A percentile compares a stretch with the other conserved stretches of the same genome.
Evolutionary conservation across 768 basidiomycete species (phyloP).

Genomic region (Lyophyllum decastes): DNA sequence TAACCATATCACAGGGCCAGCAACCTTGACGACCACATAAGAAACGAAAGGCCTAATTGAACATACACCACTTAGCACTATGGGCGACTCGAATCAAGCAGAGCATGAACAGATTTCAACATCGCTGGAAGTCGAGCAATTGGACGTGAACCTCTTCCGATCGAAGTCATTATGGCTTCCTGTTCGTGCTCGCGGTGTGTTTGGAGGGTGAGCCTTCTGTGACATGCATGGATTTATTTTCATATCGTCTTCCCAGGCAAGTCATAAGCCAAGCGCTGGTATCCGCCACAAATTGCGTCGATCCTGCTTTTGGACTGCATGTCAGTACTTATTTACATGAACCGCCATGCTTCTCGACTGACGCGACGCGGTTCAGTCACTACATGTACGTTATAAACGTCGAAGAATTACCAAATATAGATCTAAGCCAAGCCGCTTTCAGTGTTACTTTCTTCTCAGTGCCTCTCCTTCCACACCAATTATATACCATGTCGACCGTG

Average conservation of each 20-base stretch:
- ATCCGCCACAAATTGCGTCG: slow-evolving; percentile 75
- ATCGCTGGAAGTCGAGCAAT: slow-evolving; percentile 74
- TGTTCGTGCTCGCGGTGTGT: slow-evolving; percentile 65
- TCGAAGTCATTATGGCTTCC: slow-evolving; percentile 76
- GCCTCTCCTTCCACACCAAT: slow-evolving; percentile 75
- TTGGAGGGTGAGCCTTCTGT: slow-evolving; percentile 58
- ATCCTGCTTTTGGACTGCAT: slow-evolving; percentile 65
- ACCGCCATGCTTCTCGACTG: background rate
- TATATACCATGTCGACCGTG: slow-evolving; percentile 74
- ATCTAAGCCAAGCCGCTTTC: background rate
- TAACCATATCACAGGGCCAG: background rate
- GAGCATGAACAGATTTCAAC: slow-evolving; percentile 71
- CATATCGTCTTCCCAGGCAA: slow-evolving; percentile 40
- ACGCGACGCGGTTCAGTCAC: slow-evolving; percentile 42
- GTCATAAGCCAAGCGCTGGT: slow-evolving; percentile 88
- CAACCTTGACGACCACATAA: background rate
- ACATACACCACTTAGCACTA: slow-evolving; percentile 2
- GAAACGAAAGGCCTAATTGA: background rate
- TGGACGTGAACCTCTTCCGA: slow-evolving; percentile 77
- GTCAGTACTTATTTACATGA: slow-evolving; percentile 46
- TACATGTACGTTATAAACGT: slow-evolving; percentile 55
- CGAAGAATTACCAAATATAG: background rate
- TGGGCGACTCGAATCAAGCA: slow-evolving; percentile 44
- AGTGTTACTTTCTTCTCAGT: slow-evolving; percentile 84
- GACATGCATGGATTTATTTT: background rate